Percentiles rank a stretch among this genome's conserved stretches.
These are phyloP conservation scores for Leishmania gerbilli DNA, from an alignment of 208 protist species.

Conservation along the genomic window DNA sequence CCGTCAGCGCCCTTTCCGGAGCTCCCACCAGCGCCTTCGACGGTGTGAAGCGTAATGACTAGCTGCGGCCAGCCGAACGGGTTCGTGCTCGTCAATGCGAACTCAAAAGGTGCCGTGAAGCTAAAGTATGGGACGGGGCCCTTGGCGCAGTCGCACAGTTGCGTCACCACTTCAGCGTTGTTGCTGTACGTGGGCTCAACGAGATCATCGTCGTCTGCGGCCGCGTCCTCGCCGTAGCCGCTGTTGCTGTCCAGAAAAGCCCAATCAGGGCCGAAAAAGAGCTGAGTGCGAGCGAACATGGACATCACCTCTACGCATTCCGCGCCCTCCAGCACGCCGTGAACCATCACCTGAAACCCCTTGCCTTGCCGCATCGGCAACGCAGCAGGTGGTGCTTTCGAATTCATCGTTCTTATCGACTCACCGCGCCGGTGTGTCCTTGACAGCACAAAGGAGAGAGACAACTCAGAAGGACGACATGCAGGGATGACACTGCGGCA, in stretches of 20 bases:
- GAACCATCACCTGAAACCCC: constrained; percentile 78
- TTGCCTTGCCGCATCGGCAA: constrained; percentile 19
- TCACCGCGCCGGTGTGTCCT: neutral
- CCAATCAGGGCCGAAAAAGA: constrained; percentile 83
- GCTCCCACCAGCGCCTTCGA: constrained; percentile 37
- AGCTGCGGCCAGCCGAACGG: constrained; percentile 85
- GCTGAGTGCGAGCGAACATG: constrained; percentile 84
- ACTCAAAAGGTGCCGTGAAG: constrained; percentile 83
- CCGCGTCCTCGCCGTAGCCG: constrained; percentile 10
- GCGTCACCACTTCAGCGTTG: constrained; percentile 83
- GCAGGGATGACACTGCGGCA: neutral
- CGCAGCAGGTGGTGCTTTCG: neutral
- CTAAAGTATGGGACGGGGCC: constrained; percentile 69
- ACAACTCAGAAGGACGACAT: neutral
- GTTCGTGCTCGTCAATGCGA: constrained; percentile 80
- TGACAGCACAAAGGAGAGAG: neutral
- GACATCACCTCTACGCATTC: constrained; percentile 65
- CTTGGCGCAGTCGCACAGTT: constrained; percentile 63
- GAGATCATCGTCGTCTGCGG: constrained; percentile 26
- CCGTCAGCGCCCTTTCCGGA: constrained; percentile 33
- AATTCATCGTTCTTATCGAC: neutral
- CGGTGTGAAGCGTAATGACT: constrained; percentile 75
- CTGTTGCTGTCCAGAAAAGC: constrained; percentile 40
- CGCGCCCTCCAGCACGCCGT: constrained; percentile 78
- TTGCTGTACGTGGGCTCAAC: constrained; percentile 62